Evolutionary conservation across 371 early-diverging fungal species (phyloP).

Genomic region (Nematocida displodere): DNA sequence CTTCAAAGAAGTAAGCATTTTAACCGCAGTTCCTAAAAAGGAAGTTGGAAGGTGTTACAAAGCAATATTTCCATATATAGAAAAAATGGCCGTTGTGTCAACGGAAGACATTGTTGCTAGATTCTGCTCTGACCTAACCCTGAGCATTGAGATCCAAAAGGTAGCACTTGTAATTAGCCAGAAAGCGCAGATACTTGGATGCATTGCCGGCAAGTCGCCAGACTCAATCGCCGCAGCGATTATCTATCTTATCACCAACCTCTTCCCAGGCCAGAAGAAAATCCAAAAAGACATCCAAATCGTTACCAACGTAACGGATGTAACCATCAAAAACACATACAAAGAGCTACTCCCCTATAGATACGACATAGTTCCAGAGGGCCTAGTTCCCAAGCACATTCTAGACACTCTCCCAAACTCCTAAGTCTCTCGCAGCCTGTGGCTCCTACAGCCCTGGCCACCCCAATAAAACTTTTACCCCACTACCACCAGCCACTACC

Average conservation of each 20-base stretch:
- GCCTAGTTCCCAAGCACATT: constrained; percentile 49
- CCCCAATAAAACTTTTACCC: background rate
- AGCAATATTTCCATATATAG: constrained; percentile 64
- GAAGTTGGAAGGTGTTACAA: constrained; percentile 66
- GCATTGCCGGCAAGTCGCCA: constrained; percentile 65
- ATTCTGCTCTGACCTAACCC: constrained; percentile 66
- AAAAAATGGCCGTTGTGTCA: constrained; percentile 59
- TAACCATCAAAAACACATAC: constrained; percentile 66
- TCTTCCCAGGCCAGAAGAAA: constrained; percentile 61
- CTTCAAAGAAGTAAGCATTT: constrained; percentile 86
- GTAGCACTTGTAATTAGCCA: constrained; percentile 59
- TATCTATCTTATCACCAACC: constrained; percentile 64
- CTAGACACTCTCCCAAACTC: constrained; percentile 60
- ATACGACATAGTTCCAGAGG: constrained; percentile 62
- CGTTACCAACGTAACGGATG: constrained; percentile 66
- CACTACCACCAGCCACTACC: background rate
- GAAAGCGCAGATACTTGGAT: constrained; percentile 57
- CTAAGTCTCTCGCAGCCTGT: background rate
- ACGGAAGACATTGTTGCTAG: constrained; percentile 67
- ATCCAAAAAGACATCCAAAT: constrained; percentile 64
- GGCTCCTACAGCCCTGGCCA: background rate
- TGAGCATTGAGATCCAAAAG: constrained; percentile 63
- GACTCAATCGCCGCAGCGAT: constrained; percentile 66
- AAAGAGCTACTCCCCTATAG: constrained; percentile 64
- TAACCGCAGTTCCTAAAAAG: constrained; percentile 73